Conservation (phyloP, 495 filamentous ascomycete species). For the Penicillium waksmanii region DNA sequence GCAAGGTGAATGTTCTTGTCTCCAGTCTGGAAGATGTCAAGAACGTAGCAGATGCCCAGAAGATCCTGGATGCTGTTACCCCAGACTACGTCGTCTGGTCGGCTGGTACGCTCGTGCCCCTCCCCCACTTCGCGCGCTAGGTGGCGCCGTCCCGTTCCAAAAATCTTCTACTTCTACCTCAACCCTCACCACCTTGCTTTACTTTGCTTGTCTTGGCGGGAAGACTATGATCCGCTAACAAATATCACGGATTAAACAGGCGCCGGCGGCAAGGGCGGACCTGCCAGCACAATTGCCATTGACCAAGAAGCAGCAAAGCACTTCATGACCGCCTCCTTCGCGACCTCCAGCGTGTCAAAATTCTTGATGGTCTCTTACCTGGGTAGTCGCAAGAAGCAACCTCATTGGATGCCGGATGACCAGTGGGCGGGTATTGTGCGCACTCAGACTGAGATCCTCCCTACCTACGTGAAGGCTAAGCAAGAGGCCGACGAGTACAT, state of each 20-base stretch:
- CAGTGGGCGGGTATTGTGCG: conserved; percentile 55
- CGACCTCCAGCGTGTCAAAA: conserved; percentile 62
- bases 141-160: not conserved
- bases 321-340: conserved; percentile 69
- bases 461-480: conserved; percentile 75
- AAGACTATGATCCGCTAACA: not conserved
- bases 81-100: conserved; percentile 79
- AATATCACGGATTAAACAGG: conserved; percentile 36
- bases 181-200: not conserved
- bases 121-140: conserved; percentile 10
- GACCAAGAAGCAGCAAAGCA: conserved; percentile 70
- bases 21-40: conserved; percentile 72
- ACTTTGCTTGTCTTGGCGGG: not conserved
- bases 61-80: conserved; percentile 60
- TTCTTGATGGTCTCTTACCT: conserved; percentile 77
- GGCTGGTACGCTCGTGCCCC: conserved; percentile 57
- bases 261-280: conserved; percentile 76
- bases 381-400: conserved; percentile 57
- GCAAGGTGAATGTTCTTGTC: conserved; percentile 62
- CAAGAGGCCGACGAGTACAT: conserved; percentile 74
- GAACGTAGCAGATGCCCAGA: conserved; percentile 61
- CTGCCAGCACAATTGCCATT: conserved; percentile 61
- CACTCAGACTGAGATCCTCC: conserved; percentile 57
- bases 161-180: not conserved
- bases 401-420: conserved; percentile 70